phyloP scores from a whole-genome alignment of 2,329 filamentous ascomycete species.

The Ophiostoma perfectum region DNA sequence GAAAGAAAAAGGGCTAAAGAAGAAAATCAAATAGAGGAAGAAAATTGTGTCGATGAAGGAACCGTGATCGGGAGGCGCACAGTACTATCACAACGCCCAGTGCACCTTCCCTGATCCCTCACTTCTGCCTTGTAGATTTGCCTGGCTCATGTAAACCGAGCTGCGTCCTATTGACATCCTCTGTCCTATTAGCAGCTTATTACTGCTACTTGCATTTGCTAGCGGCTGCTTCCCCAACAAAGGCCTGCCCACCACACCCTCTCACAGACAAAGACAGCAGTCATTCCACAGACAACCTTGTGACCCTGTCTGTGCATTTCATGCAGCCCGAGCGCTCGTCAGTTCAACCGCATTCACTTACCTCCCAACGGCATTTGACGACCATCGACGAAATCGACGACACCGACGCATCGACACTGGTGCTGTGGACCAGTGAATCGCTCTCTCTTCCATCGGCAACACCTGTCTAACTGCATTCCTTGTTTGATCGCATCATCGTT shows the following conservation, averaged over 20 bases:
- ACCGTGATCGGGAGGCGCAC: neutral
- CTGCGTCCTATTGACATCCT: neutral
- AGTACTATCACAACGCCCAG: neutral
- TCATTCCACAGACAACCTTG: neutral
- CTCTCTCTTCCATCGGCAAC: neutral
- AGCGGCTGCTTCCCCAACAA: slow-evolving; percentile 8
- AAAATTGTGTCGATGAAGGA: neutral
- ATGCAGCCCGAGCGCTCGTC: too few relatives aligned
- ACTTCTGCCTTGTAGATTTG: neutral
- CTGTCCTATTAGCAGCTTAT: neutral
- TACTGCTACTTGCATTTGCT: neutral
- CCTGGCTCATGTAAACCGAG: neutral
- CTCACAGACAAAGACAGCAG: neutral
- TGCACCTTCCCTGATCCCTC: neutral
- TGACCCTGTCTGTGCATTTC: neutral
- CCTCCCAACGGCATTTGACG: too few relatives aligned
- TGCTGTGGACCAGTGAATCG: too few relatives aligned
- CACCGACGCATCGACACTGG: too few relatives aligned
- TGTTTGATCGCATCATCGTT: neutral
- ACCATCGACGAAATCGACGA: too few relatives aligned
- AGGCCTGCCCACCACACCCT: slow-evolving; percentile 11
- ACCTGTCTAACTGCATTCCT: neutral
- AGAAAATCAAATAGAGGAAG: neutral
- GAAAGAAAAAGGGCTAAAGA: neutral
- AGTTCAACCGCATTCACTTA: too few relatives aligned